A percentile compares a stretch with the other conserved stretches of the same genome.
Evolutionary conservation across 306 rosid species (phyloP).

Genomic region (Inga laurina): DNA sequence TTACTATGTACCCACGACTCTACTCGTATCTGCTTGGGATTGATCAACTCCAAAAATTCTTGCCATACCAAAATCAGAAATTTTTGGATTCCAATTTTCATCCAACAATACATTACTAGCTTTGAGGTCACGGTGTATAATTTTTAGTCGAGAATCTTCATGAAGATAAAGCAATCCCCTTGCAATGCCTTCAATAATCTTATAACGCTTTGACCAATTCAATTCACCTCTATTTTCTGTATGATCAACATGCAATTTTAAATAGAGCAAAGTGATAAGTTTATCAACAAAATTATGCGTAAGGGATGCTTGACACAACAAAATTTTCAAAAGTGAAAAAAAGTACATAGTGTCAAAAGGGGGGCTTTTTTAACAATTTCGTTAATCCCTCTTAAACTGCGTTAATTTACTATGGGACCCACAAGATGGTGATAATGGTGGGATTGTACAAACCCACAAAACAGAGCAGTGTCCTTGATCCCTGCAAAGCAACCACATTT

Average conservation of each 20-base stretch:
- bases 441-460: conserved; percentile 43
- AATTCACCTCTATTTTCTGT: neutral
- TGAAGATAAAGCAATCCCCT: neutral
- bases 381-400: too few relatives aligned
- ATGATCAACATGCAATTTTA: neutral
- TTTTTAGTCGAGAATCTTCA: neutral
- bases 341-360: too few relatives aligned
- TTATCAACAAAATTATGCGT: too few relatives aligned
- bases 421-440: conserved; percentile 42
- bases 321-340: too few relatives aligned
- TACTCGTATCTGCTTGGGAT: neutral
- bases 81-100: neutral
- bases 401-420: too few relatives aligned
- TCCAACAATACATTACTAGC: neutral
- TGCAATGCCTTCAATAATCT: neutral
- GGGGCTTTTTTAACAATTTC: too few relatives aligned
- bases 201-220: neutral
- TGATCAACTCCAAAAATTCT: neutral
- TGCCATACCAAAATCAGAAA: neutral
- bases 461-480: conserved; percentile 39
- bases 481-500: conserved; percentile 40
- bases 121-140: neutral
- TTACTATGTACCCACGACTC: neutral
- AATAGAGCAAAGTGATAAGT: neutral
- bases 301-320: too few relatives aligned